These are phyloP conservation scores for Centrapalus pauciflorus DNA, from an alignment of 129 eudicot genomes.

Conservation along the genomic window DNA sequence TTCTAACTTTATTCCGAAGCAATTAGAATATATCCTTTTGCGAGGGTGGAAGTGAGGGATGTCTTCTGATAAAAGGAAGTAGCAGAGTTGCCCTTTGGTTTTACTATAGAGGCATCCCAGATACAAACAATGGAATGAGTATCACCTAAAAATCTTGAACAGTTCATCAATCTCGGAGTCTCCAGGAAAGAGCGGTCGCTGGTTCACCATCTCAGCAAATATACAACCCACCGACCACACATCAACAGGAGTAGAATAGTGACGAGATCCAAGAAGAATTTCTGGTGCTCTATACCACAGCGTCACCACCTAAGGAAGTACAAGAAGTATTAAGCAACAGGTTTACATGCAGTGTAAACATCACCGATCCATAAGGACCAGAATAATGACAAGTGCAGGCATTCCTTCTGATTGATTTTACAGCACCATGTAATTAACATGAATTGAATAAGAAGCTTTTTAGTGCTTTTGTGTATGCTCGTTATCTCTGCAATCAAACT, in stretches of 20 bases:
- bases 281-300: constrained; percentile 99
- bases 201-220: constrained; percentile 98
- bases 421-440: neutral
- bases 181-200: constrained; percentile 86
- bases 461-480: no score
- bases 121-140: constrained; percentile 4
- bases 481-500: no score
- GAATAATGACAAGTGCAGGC: no score
- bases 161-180: constrained; percentile 94
- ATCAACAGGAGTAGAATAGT: constrained; percentile 96
- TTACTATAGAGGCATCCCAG: no score
- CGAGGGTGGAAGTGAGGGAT: neutral
- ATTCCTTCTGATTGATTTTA: neutral
- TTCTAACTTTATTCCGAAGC: neutral
- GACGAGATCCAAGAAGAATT: constrained; percentile 90
- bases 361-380: neutral
- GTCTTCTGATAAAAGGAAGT: neutral
- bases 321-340: neutral
- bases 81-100: neutral
- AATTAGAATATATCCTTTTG: neutral
- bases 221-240: constrained; percentile 98
- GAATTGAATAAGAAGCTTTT: neutral
- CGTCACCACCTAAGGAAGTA: constrained; percentile 73
- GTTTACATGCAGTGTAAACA: no score
- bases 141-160: constrained; percentile 82